Percentiles rank a stretch among this genome's conserved stretches.
These are phyloP conservation scores for Alternaria sp. DNA, from an alignment of 2,329 filamentous ascomycete genomes.

Conservation along the genomic window DNA sequence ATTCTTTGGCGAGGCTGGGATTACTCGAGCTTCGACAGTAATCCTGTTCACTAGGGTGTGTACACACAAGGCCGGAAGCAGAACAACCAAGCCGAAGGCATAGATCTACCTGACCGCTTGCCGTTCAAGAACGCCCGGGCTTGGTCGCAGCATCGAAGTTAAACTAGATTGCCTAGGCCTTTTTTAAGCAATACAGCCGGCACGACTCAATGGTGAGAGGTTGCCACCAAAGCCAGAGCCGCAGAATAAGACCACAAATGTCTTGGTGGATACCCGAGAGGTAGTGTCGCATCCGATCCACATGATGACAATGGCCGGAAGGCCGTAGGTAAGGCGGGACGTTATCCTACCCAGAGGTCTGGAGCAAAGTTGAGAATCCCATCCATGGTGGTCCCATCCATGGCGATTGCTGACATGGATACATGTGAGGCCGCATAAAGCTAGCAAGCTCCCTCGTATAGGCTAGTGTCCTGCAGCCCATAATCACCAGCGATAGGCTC, in stretches of 20 bases:
- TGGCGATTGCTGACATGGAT: slow-evolving; percentile 39
- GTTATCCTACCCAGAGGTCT: slow-evolving; percentile 27
- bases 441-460: slow-evolving; percentile 29
- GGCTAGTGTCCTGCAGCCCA: slow-evolving; percentile 30
- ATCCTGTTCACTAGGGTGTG: slow-evolving; percentile 34
- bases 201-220: slow-evolving; percentile 23
- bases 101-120: slow-evolving; percentile 16
- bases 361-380: slow-evolving; percentile 26
- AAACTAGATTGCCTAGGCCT: slow-evolving; percentile 31
- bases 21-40: slow-evolving; percentile 31
- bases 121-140: slow-evolving; percentile 23
- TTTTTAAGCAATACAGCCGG: slow-evolving; percentile 26
- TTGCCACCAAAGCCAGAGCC: slow-evolving; percentile 26
- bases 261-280: slow-evolving; percentile 26
- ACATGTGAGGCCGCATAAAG: slow-evolving; percentile 29
- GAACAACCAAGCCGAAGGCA: slow-evolving; percentile 35
- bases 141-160: slow-evolving; percentile 21
- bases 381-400: slow-evolving; percentile 30
- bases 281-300: slow-evolving; percentile 35
- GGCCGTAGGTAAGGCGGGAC: slow-evolving; percentile 21
- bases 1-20: slow-evolving; percentile 40
- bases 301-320: slow-evolving; percentile 26
- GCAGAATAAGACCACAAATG: slow-evolving; percentile 25
- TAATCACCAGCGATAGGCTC: slow-evolving; percentile 16
- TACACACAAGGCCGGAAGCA: slow-evolving; percentile 34